Evolutionary conservation across 2,329 filamentous ascomycete species (phyloP).

Genomic region (Aspergillus persii): DNA sequence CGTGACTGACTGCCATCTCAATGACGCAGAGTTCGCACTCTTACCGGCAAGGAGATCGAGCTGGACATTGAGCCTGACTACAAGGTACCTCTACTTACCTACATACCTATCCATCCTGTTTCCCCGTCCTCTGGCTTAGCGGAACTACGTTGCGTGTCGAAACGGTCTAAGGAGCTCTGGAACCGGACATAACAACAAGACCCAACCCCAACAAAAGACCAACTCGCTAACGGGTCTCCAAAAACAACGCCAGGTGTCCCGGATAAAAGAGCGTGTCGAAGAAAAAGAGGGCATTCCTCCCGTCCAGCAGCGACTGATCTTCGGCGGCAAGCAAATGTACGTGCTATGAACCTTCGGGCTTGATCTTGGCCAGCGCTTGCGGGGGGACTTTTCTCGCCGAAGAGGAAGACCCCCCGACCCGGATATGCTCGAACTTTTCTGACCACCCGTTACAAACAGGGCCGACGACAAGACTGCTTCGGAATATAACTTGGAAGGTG

Average conservation of each 20-base stretch:
- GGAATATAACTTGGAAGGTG: conserved; percentile 88
- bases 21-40: conserved; percentile 76
- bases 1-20: conserved; percentile 7
- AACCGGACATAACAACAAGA: background rate
- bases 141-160: background rate
- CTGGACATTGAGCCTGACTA: conserved; percentile 93
- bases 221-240: background rate
- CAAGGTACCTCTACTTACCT: conserved; percentile 59
- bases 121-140: background rate
- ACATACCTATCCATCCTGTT: background rate
- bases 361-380: background rate
- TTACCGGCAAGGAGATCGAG: conserved; percentile 98
- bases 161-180: background rate
- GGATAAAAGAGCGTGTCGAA: conserved; percentile 98
- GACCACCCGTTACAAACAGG: conserved; percentile 53
- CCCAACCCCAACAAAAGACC: background rate
- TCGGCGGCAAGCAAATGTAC: conserved; percentile 96
- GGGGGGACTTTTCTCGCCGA: background rate
- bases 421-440: background rate
- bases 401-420: conserved; percentile 1
- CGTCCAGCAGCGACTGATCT: conserved; percentile 93
- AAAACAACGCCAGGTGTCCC: conserved; percentile 63
- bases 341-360: conserved; percentile 22
- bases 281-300: conserved; percentile 99
- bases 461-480: conserved; percentile 89